phyloP scores from a whole-genome alignment of 2,329 filamentous ascomycete species.

The Pseudonectria foliicola region DNA sequence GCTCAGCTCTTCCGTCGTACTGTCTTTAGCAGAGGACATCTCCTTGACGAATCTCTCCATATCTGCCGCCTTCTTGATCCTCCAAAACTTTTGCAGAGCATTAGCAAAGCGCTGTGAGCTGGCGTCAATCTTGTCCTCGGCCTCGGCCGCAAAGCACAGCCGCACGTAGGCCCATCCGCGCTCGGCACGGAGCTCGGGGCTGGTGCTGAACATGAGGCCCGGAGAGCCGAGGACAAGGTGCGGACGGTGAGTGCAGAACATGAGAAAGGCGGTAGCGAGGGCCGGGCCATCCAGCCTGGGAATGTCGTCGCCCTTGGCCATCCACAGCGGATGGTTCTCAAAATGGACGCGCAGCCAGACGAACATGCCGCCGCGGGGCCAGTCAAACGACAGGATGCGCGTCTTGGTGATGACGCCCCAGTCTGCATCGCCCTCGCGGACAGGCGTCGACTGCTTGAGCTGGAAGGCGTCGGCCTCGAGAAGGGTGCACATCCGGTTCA shows the following conservation, averaged over 20 bases:
- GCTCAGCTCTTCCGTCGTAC: conserved; percentile 15
- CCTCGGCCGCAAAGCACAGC: conserved; percentile 78
- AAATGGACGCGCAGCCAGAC: conserved; percentile 72
- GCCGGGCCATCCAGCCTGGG: conserved; percentile 44
- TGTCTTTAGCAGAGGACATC: conserved; percentile 11
- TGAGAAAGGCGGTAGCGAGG: conserved; percentile 61
- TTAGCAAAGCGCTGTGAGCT: conserved; percentile 59
- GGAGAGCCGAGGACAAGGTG: conserved; percentile 64
- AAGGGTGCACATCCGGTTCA: conserved; percentile 68
- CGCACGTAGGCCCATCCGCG: conserved; percentile 67
- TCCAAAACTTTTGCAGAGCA: conserved; percentile 70
- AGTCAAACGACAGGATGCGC: conserved; percentile 66
- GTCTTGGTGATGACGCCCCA: conserved; percentile 73
- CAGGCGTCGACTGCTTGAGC: conserved; percentile 53
- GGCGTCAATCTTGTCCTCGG: conserved; percentile 58
- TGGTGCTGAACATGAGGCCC: conserved; percentile 67
- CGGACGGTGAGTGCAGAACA: conserved; percentile 62
- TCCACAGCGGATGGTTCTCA: conserved; percentile 63
- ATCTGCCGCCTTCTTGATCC: conserved; percentile 57
- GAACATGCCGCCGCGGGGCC: conserved; percentile 88
- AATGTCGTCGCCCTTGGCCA: conserved; percentile 22
- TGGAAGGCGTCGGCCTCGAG: conserved; percentile 63
- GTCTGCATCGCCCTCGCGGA: conserved; percentile 43
- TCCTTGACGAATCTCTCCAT: conserved; percentile 56
- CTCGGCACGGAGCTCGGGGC: conserved; percentile 46